Evolutionary conservation across 1,284 basidiomycete species (phyloP).

Genomic region (Sanghuangporus baumii): DNA sequence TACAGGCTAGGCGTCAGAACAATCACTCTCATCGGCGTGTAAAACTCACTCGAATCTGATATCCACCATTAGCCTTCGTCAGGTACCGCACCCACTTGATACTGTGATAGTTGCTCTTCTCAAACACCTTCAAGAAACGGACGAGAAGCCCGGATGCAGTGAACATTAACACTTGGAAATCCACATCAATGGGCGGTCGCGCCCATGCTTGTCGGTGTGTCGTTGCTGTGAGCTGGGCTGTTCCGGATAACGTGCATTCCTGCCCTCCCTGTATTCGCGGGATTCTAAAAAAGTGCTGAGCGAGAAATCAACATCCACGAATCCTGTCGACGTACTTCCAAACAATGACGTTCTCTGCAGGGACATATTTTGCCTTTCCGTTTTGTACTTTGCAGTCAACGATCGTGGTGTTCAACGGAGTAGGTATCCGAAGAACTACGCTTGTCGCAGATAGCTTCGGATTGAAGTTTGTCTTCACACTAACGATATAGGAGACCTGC

Average conservation of each 20-base stretch:
- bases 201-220: slow-evolving; percentile 95
- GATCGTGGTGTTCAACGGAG: slow-evolving; percentile 88
- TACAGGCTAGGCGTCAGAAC: not conserved
- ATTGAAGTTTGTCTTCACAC: slow-evolving; percentile 86
- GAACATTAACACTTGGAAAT: slow-evolving; percentile 99
- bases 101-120: slow-evolving; percentile 90
- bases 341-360: slow-evolving; percentile 90
- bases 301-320: not conserved
- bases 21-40: not conserved
- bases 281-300: slow-evolving; percentile 49
- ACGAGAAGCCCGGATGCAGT: slow-evolving; percentile 95
- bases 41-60: slow-evolving; percentile 76
- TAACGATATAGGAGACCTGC: slow-evolving; percentile 88
- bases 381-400: slow-evolving; percentile 88
- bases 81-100: slow-evolving; percentile 92
- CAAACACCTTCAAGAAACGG: slow-evolving; percentile 96
- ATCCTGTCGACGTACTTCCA: slow-evolving; percentile 65
- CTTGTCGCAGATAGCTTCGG: slow-evolving; percentile 91
- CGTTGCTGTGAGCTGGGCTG: slow-evolving; percentile 80
- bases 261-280: slow-evolving; percentile 89
- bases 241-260: slow-evolving; percentile 83
- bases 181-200: slow-evolving; percentile 93
- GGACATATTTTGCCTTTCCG: slow-evolving; percentile 97
- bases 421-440: slow-evolving; percentile 90
- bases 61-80: slow-evolving; percentile 82